Percentiles rank a stretch among this genome's conserved stretches.
phyloP scores from a whole-genome alignment of 2,329 filamentous ascomycete genomes.

The Aspergillus sp. region DNA sequence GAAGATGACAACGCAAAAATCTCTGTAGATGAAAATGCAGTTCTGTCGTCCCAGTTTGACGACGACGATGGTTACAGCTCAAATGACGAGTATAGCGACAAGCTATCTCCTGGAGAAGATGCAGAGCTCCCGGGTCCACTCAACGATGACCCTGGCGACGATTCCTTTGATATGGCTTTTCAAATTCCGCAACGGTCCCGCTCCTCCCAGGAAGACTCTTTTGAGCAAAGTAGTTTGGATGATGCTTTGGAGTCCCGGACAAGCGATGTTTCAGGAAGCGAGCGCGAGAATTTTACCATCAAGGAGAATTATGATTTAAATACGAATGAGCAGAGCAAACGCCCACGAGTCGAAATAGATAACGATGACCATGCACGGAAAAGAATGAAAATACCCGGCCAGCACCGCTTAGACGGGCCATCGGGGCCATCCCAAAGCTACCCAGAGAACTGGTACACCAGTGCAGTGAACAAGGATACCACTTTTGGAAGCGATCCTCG shows the following conservation, averaged over 20 bases:
- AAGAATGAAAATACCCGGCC: constrained; percentile 1
- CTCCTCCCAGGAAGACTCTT: neutral
- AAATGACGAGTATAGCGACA: constrained; percentile 34
- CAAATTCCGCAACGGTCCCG: constrained; percentile 8
- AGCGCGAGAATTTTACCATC: neutral
- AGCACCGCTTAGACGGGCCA: neutral
- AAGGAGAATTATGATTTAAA: neutral
- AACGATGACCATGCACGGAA: constrained; percentile 5
- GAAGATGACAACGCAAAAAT: constrained; percentile 25
- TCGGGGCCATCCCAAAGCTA: too few species aligned
- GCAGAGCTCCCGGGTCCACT: constrained; percentile 5
- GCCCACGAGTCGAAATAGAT: neutral
- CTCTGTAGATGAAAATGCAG: constrained; percentile 57
- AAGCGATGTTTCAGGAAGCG: neutral
- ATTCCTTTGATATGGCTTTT: constrained; percentile 15
- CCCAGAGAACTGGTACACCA: too few species aligned
- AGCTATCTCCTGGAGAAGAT: constrained; percentile 9
- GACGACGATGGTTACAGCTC: constrained; percentile 31
- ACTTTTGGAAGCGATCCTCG: neutral
- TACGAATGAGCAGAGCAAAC: neutral
- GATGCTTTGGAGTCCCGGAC: too few species aligned
- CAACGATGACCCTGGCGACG: constrained; percentile 15
- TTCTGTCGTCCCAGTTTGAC: constrained; percentile 41
- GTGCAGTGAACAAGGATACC: neutral
- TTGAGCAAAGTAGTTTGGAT: too few species aligned